These are phyloP conservation scores for Penicillium rolfsii DNA, from an alignment of 2,329 filamentous ascomycete species.

Conservation along the genomic window DNA sequence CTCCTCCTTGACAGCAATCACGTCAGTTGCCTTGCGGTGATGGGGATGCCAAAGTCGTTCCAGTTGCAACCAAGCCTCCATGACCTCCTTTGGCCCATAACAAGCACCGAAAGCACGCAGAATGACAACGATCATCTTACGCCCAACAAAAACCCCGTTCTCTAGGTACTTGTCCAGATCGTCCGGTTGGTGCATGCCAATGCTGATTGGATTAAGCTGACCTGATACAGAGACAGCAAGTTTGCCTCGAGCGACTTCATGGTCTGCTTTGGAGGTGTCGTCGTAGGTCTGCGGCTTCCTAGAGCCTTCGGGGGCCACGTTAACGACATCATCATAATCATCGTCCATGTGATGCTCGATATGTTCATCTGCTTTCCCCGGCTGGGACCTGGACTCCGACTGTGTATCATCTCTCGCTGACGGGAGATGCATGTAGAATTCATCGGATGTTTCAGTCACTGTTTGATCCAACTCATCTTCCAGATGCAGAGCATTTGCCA, in stretches of 20 bases:
- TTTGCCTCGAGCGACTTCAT: neutral
- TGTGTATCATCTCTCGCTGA: neutral
- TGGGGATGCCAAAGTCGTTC: slow-evolving; percentile 46
- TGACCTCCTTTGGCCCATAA: slow-evolving; percentile 40
- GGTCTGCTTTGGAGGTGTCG: neutral
- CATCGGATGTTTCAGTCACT: slow-evolving; percentile 15
- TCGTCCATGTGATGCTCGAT: neutral
- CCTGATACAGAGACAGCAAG: neutral
- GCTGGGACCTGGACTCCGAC: neutral
- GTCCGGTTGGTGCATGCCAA: slow-evolving; percentile 12
- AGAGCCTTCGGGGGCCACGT: neutral
- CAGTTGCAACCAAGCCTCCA: slow-evolving; percentile 45
- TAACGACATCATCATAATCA: too few species aligned
- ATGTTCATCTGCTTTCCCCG: neutral
- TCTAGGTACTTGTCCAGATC: slow-evolving; percentile 39
- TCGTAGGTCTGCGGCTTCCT: neutral
- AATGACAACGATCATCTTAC: slow-evolving; percentile 44
- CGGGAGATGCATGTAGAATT: slow-evolving; percentile 12
- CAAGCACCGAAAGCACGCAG: slow-evolving; percentile 46
- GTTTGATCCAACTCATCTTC: slow-evolving; percentile 3
- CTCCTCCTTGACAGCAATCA: slow-evolving; percentile 43
- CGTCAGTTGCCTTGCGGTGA: slow-evolving; percentile 41
- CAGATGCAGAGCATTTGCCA: slow-evolving; percentile 20
- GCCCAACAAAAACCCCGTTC: slow-evolving; percentile 48
- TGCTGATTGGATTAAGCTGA: slow-evolving; percentile 2